Percentiles rank a stretch among this genome's conserved stretches.
These are phyloP conservation scores for Botryosphaeria dothidea DNA, from an alignment of 2,329 filamentous ascomycete species.

Conservation along the genomic window DNA sequence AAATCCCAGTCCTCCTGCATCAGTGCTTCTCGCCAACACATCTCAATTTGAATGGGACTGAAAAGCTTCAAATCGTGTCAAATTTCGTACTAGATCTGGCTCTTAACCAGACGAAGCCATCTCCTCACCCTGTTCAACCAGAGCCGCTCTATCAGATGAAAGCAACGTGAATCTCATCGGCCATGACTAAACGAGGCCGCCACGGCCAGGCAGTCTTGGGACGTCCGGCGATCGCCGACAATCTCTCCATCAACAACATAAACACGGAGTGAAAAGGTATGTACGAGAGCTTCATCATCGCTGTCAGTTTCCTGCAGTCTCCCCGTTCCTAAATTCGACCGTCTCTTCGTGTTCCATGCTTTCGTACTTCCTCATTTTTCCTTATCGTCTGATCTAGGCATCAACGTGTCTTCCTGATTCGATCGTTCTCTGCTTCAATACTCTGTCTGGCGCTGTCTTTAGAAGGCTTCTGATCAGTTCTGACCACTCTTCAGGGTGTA, in stretches of 20 bases:
- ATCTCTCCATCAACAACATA: slow-evolving; percentile 11
- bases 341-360: background rate
- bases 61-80: no score
- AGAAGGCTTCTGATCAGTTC: background rate
- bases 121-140: background rate
- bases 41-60: no score
- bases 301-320: background rate
- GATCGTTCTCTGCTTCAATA: background rate
- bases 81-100: no score
- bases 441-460: background rate
- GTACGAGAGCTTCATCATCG: background rate
- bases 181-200: slow-evolving; percentile 13
- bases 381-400: background rate
- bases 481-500: background rate
- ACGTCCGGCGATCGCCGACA: background rate
- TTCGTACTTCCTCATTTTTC: background rate
- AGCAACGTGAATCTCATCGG: background rate
- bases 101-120: no score
- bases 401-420: background rate
- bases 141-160: background rate
- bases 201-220: background rate
- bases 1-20: no score
- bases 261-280: background rate
- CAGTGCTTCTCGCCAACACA: no score
- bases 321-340: background rate